Evolutionary conservation across 176 grass and related monocot species (phyloP).

Genomic region (Ensete glaucum): DNA sequence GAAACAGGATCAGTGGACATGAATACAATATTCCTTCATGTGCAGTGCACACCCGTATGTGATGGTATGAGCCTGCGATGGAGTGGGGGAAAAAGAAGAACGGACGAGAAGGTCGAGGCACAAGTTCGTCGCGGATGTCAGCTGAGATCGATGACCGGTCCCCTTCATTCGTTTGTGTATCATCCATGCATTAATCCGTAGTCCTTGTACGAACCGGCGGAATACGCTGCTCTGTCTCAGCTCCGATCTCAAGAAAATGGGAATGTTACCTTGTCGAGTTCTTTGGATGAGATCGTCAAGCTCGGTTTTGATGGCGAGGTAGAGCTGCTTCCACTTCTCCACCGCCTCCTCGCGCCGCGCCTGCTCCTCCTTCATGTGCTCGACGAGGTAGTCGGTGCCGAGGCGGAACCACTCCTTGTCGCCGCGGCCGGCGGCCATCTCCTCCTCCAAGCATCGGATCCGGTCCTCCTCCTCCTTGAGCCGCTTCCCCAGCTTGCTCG

Average conservation of each 20-base stretch:
- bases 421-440: background rate
- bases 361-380: constrained; percentile 35
- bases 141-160: background rate
- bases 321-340: constrained; percentile 45
- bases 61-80: too few relatives aligned
- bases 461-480: constrained; percentile 28
- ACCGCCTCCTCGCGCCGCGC: constrained; percentile 32
- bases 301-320: constrained; percentile 45
- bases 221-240: background rate
- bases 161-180: background rate
- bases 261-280: constrained; percentile 27
- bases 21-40: too few relatives aligned
- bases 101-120: background rate
- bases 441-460: constrained; percentile 18
- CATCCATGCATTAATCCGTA: background rate
- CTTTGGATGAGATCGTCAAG: constrained; percentile 46
- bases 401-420: constrained; percentile 28
- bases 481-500: constrained; percentile 6
- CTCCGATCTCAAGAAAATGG: background rate
- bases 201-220: background rate
- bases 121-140: background rate
- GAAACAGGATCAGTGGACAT: too few relatives aligned
- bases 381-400: constrained; percentile 24
- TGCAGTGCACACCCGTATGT: too few relatives aligned
- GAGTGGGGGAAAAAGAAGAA: background rate